Conservation (phyloP, 2,329 filamentous ascomycete genomes). For the Fusarium sp. region DNA sequence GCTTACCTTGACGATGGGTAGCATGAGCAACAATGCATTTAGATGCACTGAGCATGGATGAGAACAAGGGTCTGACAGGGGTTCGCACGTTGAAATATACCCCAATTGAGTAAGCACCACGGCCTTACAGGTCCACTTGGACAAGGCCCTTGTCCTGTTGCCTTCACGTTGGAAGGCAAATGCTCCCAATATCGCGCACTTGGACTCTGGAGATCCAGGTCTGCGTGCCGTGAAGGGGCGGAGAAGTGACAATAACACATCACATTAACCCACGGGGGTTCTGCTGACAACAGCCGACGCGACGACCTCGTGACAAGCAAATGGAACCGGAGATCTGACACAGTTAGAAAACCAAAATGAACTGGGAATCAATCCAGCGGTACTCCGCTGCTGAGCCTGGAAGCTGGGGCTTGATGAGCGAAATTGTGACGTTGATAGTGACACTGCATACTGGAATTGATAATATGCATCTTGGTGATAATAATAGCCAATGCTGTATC, state of each 20-base stretch:
- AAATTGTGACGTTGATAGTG: constrained; percentile 33
- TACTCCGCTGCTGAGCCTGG: constrained; percentile 32
- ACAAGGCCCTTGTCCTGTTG: constrained; percentile 29
- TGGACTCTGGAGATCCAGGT: constrained; percentile 9
- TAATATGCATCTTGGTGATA: constrained; percentile 9
- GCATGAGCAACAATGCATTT: constrained; percentile 44
- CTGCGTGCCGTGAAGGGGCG: constrained; percentile 32
- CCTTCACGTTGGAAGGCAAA: constrained; percentile 18
- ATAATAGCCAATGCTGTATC: constrained; percentile 22
- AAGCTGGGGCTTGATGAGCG: constrained; percentile 30
- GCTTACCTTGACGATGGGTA: constrained; percentile 30
- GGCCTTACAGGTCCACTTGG: constrained; percentile 31
- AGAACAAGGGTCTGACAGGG: constrained; percentile 31
- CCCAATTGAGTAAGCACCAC: constrained; percentile 44
- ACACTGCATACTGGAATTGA: constrained; percentile 11
- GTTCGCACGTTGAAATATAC: constrained; percentile 33
- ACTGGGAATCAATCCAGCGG: constrained; percentile 15
- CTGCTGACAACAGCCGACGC: constrained; percentile 25
- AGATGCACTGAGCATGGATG: constrained; percentile 41
- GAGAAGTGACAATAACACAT: constrained; percentile 35
- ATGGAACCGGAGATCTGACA: constrained; percentile 32
- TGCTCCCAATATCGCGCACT: constrained; percentile 24
- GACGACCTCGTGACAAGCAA: constrained; percentile 15
- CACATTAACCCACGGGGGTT: constrained; percentile 27
- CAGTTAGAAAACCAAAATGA: constrained; percentile 17